Conservation (phyloP, 2,329 filamentous ascomycete species). For the Venturia oleaginea region DNA sequence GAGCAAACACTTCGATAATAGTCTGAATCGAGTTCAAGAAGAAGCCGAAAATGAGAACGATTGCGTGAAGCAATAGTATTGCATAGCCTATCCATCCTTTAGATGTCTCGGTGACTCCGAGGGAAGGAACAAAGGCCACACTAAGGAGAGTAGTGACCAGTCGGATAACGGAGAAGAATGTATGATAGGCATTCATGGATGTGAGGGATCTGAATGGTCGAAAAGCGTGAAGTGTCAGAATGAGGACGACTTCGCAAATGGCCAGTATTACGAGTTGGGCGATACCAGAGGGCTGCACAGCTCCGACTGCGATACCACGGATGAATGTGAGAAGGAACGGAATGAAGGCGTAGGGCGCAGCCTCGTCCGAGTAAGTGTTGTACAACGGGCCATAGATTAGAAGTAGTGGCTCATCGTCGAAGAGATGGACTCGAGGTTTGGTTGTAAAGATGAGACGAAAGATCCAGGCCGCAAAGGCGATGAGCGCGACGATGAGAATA, state of each 20-base stretch:
- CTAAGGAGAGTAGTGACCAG: conserved; percentile 52
- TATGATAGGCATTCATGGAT: conserved; percentile 96
- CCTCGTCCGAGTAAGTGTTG: conserved; percentile 93
- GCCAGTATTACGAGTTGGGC: conserved; percentile 87
- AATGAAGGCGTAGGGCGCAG: conserved; percentile 80
- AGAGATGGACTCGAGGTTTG: conserved; percentile 75
- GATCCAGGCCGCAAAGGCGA: conserved; percentile 69
- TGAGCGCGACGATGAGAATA: conserved; percentile 61
- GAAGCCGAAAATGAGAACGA: conserved; percentile 83
- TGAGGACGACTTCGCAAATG: conserved; percentile 85
- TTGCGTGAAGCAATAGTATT: conserved; percentile 76
- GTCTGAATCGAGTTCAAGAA: conserved; percentile 88
- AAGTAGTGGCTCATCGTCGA: conserved; percentile 85
- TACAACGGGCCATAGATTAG: conserved; percentile 88
- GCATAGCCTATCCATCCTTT: conserved; percentile 95
- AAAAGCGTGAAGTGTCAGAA: conserved; percentile 81
- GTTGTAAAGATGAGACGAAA: conserved; percentile 72
- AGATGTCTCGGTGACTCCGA: conserved; percentile 66
- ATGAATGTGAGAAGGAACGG: conserved; percentile 78
- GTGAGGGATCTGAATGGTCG: conserved; percentile 83
- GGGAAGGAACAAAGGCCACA: conserved; percentile 71
- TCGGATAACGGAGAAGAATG: conserved; percentile 68
- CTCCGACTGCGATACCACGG: conserved; percentile 82
- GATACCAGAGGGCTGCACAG: conserved; percentile 84
- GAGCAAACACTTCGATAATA: conserved; percentile 75